Evolutionary conservation across 305 asterid species (phyloP).

Genomic region (Fraxinus xanthoxyloides): DNA sequence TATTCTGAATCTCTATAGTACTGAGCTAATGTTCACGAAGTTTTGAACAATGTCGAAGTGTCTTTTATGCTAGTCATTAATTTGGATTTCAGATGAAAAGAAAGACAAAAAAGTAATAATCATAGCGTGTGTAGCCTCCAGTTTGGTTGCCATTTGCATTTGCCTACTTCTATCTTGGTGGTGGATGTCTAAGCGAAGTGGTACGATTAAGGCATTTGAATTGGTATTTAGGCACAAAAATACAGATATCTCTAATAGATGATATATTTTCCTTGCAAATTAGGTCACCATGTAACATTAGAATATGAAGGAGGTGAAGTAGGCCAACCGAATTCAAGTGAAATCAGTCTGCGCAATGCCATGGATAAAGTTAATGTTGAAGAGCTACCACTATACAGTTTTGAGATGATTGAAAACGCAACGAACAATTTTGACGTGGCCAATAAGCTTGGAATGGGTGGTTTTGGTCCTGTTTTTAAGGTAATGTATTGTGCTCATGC

Average conservation of each 20-base stretch:
- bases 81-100: constrained; percentile 12
- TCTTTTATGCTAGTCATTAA: not conserved
- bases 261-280: not conserved
- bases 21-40: not conserved
- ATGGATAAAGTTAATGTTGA: constrained; percentile 17
- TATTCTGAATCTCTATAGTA: not conserved
- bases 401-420: constrained; percentile 20
- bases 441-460: constrained; percentile 31
- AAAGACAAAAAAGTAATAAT: constrained; percentile 9
- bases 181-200: constrained; percentile 19
- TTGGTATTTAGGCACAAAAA: not conserved
- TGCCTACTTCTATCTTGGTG: constrained; percentile 14
- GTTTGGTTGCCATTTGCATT: not conserved
- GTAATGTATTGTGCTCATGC: not conserved
- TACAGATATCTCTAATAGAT: not conserved
- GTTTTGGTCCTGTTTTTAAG: constrained; percentile 24
- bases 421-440: constrained; percentile 16
- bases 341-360: not conserved
- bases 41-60: not conserved
- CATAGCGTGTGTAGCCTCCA: not conserved
- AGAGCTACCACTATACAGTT: constrained; percentile 18
- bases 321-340: not conserved
- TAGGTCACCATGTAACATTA: not conserved
- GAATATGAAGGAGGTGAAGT: not conserved
- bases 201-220: not conserved